Evolutionary conservation across 2,329 filamentous ascomycete species (phyloP).

Genomic region (Biscogniauxia marginata): DNA sequence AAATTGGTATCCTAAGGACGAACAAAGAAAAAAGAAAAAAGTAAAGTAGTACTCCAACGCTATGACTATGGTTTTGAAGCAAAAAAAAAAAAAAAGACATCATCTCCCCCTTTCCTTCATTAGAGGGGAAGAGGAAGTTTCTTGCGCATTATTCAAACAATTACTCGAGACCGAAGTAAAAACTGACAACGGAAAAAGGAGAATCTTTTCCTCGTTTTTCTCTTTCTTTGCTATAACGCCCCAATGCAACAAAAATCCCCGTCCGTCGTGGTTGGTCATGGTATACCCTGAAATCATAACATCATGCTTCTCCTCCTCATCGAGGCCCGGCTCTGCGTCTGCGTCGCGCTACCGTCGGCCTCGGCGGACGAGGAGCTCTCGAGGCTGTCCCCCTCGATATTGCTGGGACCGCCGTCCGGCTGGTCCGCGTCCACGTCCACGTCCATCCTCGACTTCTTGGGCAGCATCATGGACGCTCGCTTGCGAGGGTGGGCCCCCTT

Average conservation of each 20-base stretch:
- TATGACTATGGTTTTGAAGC: slow-evolving; percentile 19
- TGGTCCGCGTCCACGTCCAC: slow-evolving; percentile 17
- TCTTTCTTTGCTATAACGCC: neutral
- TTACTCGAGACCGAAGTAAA: too few species aligned
- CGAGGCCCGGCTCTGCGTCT: slow-evolving; percentile 31
- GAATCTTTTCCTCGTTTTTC: neutral
- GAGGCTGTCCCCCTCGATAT: slow-evolving; percentile 33
- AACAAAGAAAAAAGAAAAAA: slow-evolving; percentile 3
- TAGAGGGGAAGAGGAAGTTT: neutral
- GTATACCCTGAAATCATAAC: slow-evolving; percentile 38
- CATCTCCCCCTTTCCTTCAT: neutral
- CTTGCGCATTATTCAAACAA: neutral
- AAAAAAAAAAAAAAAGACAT: slow-evolving; percentile 10
- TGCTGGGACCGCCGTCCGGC: neutral
- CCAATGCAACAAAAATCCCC: neutral
- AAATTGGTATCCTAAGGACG: slow-evolving; percentile 21
- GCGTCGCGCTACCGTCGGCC: slow-evolving; percentile 20
- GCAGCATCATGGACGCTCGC: slow-evolving; percentile 42
- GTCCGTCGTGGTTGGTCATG: neutral
- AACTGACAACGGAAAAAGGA: too few species aligned
- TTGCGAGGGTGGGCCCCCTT: slow-evolving; percentile 32
- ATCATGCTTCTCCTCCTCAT: slow-evolving; percentile 59
- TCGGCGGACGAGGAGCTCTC: slow-evolving; percentile 27
- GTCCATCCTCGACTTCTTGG: slow-evolving; percentile 34
- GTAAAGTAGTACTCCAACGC: slow-evolving; percentile 25